These are phyloP conservation scores for Xanthoconium stramineum DNA, from an alignment of 768 basidiomycete species.

Conservation along the genomic window DNA sequence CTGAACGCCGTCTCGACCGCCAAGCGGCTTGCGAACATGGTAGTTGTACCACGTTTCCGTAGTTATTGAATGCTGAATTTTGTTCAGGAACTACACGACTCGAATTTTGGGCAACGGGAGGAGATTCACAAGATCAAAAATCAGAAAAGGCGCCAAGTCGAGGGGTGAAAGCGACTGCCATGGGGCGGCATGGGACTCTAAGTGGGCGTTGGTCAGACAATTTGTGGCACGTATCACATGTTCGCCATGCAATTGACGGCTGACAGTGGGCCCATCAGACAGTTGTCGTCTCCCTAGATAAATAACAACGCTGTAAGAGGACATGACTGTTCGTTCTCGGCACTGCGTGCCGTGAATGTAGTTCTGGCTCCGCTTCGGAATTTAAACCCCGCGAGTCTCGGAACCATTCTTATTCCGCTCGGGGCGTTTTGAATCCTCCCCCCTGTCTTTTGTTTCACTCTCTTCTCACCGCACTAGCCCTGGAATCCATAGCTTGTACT, in stretches of 20 bases:
- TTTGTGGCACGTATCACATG: neutral
- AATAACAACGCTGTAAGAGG: neutral
- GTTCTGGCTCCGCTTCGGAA: constrained; percentile 16
- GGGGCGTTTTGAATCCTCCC: constrained; percentile 1
- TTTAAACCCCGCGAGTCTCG: constrained; percentile 14
- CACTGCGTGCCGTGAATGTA: constrained; percentile 9
- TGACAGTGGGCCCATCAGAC: neutral
- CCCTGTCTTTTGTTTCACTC: constrained; percentile 18
- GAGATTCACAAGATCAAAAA: constrained; percentile 72
- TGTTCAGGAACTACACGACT: constrained; percentile 75
- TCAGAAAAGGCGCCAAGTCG: constrained; percentile 19
- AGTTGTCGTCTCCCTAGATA: neutral
- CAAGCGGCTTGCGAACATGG: constrained; percentile 92
- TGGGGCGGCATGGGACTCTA: neutral
- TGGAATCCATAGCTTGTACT: neutral
- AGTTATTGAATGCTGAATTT: constrained; percentile 1
- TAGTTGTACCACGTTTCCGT: constrained; percentile 26
- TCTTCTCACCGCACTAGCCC: neutral
- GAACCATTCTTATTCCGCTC: constrained; percentile 6
- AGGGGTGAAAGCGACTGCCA: neutral
- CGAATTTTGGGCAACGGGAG: constrained; percentile 86
- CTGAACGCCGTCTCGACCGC: constrained; percentile 90
- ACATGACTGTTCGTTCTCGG: constrained; percentile 3
- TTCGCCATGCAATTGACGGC: neutral
- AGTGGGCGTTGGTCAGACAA: constrained; percentile 9